Percentiles rank a stretch among this genome's conserved stretches.
Conservation (phyloP, 208 protist species). For the Angomonas ambiguus region DNA sequence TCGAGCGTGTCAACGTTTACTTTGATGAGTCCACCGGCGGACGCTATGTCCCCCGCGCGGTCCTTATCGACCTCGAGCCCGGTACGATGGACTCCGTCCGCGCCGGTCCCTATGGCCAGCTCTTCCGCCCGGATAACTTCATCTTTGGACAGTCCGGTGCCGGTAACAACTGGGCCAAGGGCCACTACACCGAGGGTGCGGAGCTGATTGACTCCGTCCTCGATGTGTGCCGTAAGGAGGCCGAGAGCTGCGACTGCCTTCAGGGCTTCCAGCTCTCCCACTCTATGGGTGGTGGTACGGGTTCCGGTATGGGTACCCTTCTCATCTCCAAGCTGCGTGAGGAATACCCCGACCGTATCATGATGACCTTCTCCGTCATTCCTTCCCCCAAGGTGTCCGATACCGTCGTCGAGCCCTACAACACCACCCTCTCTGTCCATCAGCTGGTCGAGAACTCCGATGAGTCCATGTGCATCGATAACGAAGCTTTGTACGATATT, state of each 20-base stretch:
- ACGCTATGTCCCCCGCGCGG: slow-evolving; percentile 75
- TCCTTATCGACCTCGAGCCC: slow-evolving; percentile 85
- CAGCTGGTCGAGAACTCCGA: slow-evolving; percentile 98
- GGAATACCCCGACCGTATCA: slow-evolving; percentile 99
- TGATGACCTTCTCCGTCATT: slow-evolving; percentile 98
- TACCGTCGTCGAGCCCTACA: slow-evolving; percentile 98
- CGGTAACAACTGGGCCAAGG: slow-evolving; percentile 99
- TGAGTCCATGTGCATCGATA: slow-evolving; percentile 97
- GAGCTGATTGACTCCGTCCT: slow-evolving; percentile 97
- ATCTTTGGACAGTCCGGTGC: slow-evolving; percentile 97
- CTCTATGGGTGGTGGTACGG: slow-evolving; percentile 98
- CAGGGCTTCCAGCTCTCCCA: slow-evolving; percentile 99
- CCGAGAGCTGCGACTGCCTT: slow-evolving; percentile 96
- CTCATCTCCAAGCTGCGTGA: slow-evolving; percentile 97
- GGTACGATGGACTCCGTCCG: slow-evolving; percentile 98
- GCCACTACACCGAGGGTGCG: slow-evolving; percentile 99
- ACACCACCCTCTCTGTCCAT: slow-evolving; percentile 96
- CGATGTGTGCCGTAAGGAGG: slow-evolving; percentile 98
- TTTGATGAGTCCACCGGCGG: slow-evolving; percentile 95
- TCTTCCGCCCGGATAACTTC: slow-evolving; percentile 96
- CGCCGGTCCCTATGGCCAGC: slow-evolving; percentile 90
- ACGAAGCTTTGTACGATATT: slow-evolving; percentile 98
- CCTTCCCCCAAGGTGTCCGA: slow-evolving; percentile 98
- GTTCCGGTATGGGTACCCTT: slow-evolving; percentile 96
- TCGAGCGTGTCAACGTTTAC: slow-evolving; percentile 99